Conservation (phyloP, 495 filamentous ascomycete species). For the Penicillium subrubescens region DNA sequence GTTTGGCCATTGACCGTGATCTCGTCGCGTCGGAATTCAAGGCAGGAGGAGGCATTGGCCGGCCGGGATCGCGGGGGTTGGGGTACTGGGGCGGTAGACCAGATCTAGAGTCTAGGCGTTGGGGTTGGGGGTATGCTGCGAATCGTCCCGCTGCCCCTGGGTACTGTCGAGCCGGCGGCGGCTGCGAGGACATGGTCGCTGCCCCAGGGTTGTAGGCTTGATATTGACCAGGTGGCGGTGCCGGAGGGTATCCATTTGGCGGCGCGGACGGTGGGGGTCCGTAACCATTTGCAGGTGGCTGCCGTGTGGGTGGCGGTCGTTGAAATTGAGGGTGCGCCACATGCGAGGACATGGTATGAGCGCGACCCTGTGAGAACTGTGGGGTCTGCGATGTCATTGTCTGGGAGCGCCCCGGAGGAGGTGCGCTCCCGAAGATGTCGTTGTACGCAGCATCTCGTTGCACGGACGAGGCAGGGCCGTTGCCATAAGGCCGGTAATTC, state of each 20-base stretch:
- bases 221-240: conserved; percentile 44
- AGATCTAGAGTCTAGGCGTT: conserved; percentile 70
- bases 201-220: conserved; percentile 49
- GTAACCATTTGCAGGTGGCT: conserved; percentile 52
- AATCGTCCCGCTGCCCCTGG: conserved; percentile 44
- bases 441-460: conserved; percentile 95
- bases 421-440: conserved; percentile 90
- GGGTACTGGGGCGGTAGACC: conserved; percentile 59
- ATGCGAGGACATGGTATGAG: conserved; percentile 84
- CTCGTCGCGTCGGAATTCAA: conserved; percentile 70
- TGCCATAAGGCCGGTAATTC: conserved; percentile 67
- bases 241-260: conserved; percentile 42
- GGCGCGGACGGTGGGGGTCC: conserved; percentile 39
- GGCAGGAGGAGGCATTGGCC: conserved; percentile 62
- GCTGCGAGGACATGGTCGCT: conserved; percentile 62
- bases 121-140: conserved; percentile 68
- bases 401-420: conserved; percentile 83
- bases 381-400: conserved; percentile 76
- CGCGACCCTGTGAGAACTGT: conserved; percentile 63
- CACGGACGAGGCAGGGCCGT: conserved; percentile 59
- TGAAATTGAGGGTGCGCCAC: conserved; percentile 52
- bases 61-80: conserved; percentile 50
- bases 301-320: conserved; percentile 57
- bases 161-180: conserved; percentile 61
- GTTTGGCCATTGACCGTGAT: conserved; percentile 86